phyloP scores from a whole-genome alignment of 768 basidiomycete species.

The Lactifluus rugatus region DNA sequence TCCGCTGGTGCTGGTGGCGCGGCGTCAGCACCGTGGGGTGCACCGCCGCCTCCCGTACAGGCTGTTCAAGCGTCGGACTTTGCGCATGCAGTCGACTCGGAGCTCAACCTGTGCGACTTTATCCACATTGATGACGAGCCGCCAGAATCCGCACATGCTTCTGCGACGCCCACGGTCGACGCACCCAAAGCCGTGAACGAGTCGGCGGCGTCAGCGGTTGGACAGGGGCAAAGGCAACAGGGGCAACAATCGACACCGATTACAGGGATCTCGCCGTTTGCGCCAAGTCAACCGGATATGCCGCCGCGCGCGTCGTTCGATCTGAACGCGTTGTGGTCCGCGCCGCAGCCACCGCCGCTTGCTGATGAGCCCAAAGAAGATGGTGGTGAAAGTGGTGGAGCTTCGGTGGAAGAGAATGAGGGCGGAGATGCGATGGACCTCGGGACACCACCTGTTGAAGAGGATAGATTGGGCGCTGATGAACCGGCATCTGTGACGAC shows the following conservation, averaged over 20 bases:
- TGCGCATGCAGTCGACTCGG: conserved; percentile 10
- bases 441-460: conserved; percentile 1
- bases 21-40: conserved; percentile 41
- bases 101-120: conserved; percentile 20
- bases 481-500: not conserved
- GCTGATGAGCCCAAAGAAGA: not conserved
- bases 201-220: conserved; percentile 11
- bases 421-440: conserved; percentile 2
- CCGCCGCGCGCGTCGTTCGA: conserved; percentile 52
- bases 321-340: conserved; percentile 64
- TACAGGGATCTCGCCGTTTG: conserved; percentile 29
- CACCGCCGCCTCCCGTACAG: conserved; percentile 44
- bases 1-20: not conserved
- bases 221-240: not conserved
- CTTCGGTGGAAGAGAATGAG: not conserved
- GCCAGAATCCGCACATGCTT: conserved; percentile 8
- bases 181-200: conserved; percentile 4
- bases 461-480: not conserved
- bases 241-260: conserved; percentile 17
- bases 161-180: not conserved
- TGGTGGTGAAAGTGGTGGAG: conserved; percentile 57
- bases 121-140: conserved; percentile 21
- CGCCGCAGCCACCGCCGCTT: conserved; percentile 23
- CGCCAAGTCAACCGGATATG: conserved; percentile 33
- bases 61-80: conserved; percentile 40